phyloP scores from a whole-genome alignment of 441 rosid genomes.

The Adansonia gregorii region DNA sequence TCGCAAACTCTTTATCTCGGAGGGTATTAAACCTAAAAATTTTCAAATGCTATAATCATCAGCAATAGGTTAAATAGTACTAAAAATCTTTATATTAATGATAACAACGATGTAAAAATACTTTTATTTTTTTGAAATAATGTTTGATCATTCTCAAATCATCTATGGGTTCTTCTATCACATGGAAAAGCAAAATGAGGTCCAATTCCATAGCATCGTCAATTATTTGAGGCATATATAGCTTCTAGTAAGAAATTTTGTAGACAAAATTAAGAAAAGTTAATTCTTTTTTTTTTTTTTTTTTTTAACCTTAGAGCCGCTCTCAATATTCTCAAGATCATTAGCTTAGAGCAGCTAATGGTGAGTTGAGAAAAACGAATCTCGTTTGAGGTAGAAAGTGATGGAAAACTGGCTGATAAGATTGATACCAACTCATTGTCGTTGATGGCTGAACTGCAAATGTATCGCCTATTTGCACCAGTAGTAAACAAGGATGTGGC shows the following conservation, averaged over 20 bases:
- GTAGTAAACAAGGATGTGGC: slow-evolving; percentile 71
- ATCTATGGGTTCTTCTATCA: neutral
- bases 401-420: slow-evolving; percentile 60
- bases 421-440: slow-evolving; percentile 55
- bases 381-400: slow-evolving; percentile 58
- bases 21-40: slow-evolving; percentile 61
- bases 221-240: no score
- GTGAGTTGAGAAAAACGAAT: slow-evolving; percentile 25
- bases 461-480: slow-evolving; percentile 62
- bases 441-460: slow-evolving; percentile 61
- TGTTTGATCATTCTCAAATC: no score
- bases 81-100: neutral
- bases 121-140: no score
- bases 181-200: neutral
- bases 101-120: no score
- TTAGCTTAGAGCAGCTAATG: neutral
- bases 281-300: no score
- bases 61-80: neutral
- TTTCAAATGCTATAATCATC: neutral
- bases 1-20: slow-evolving; percentile 62
- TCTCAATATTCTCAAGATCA: neutral
- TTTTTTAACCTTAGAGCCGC: no score
- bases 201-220: neutral
- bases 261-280: neutral
- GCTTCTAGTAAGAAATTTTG: no score